Base-by-base conservation (phyloP, 208 protist species). In the Paratrypanosoma confusum region DNA sequence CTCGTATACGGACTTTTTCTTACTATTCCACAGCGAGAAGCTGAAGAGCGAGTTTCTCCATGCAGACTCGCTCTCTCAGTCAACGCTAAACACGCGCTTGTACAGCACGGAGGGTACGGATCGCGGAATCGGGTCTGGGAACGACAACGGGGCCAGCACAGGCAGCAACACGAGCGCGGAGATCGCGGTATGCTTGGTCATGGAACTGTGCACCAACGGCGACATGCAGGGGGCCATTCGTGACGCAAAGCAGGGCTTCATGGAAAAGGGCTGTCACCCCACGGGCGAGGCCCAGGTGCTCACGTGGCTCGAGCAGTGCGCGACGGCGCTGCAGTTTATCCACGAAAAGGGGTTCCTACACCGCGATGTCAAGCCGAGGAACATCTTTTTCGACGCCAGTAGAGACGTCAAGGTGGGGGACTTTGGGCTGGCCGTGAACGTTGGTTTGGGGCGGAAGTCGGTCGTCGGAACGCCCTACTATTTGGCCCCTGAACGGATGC, bases 381-480 rank as follows among this genome's bases (percentile, higher is more conserved):
- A 95, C 51, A 81, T 95, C 22, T 92, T 95, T 44, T 85, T 95
- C 50, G 81, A 84, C 36, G 58, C 57, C 23, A 34, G 78, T 36
- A 60, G 57, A 16, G 50, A 82, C 39, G 62, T 88, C 14, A 89
- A 89, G 35, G 60, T 95, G 24, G 88, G 83, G 0, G 88, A 95
- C 57, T 93, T 95, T 57, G 88, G 88, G 5, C 65, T 95, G 5
- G 80, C 81, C 1, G 70, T 75, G 10, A 68, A 70, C 1, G 67
- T 84, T 3, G 78, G 69, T 11, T 41, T 77, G 21, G 71, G 72
- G 10, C 57, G 66, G 13, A 62, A 72, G 34, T 84, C 73, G 1
- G 66, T 72, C 2, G 82, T 95, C 7, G 86, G 85, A 11, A 87
- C 84, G 14, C 86, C 92, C 2, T 76, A 95, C 37, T 96, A 96